These are phyloP conservation scores for Caryopteris hybrid DNA, from an alignment of 305 asterid genomes.

Conservation along the genomic window DNA sequence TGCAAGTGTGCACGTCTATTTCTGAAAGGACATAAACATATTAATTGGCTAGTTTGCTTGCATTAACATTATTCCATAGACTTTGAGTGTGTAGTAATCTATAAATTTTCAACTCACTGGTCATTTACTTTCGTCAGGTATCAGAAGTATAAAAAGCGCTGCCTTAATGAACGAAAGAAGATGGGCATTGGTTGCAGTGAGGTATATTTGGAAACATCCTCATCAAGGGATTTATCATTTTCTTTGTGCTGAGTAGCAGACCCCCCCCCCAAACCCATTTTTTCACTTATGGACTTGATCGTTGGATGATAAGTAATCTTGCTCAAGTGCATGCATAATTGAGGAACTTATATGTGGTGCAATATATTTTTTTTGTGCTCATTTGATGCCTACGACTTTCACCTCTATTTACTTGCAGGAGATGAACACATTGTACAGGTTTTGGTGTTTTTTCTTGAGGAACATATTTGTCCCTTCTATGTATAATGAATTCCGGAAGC, in stretches of 20 bases:
- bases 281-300: neutral
- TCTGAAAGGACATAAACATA: neutral
- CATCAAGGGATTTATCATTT: neutral
- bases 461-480: conserved; percentile 63
- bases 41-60: conserved; percentile 6
- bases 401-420: conserved; percentile 55
- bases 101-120: neutral
- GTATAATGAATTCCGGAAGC: conserved; percentile 69
- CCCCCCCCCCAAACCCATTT: neutral
- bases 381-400: conserved; percentile 12
- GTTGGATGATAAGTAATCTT: neutral
- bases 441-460: conserved; percentile 86
- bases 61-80: neutral
- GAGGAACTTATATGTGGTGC: neutral
- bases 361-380: neutral
- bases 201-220: conserved; percentile 23
- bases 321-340: neutral
- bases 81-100: neutral
- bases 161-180: conserved; percentile 43
- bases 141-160: conserved; percentile 55
- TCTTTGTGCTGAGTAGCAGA: neutral
- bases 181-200: conserved; percentile 54
- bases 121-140: conserved; percentile 45
- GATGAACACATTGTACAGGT: conserved; percentile 87
- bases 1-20: neutral